Base-by-base conservation (phyloP, 225 moss, liverwort and hornwort genomes). In the Sphagnum tenellum region DNA sequence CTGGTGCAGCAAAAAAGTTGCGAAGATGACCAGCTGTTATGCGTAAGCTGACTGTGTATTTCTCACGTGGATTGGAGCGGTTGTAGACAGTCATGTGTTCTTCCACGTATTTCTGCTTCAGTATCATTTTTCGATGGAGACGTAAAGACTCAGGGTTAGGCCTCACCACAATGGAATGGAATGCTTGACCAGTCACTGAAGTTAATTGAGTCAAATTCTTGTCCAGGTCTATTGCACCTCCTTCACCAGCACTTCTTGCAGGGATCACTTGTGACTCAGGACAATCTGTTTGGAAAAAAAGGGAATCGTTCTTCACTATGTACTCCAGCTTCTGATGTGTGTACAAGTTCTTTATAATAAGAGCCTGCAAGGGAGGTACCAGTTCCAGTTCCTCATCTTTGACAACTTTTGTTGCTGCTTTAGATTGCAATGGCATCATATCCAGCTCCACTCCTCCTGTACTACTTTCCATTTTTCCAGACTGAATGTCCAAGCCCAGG, bases 41-140 rank as follows among this genome's bases (percentile, higher is more conserved):
- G 55, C 90, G 88, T 78, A 94, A 86, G 77, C 93, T 88, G 55
- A 94, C 90, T 58, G 88, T 94, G 9, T 90, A 94, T 72, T 88
- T 94, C 75, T 94, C 93, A 52, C 78, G 86, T 58, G 84, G 79
- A 72, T 94, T 90, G 55, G 78, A 90, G 57, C 81, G 86, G 64
- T 94, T 94, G 73, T 94, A 94, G 57, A 94, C 83, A 59, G 90
- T 88, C 57, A 94, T 69, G 64, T 94, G 93, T 81, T 94, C 93
- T 72, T 94, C 93, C 46, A 90, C 77, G 56, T 94, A 94, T 73
- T 94, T 94, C 76, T 94, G 90, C 74, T 90, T 90, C 75, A 94
- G 74, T 51, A 90, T 79, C 67, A 79, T 90, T 59, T 85, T 82
- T 63, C 79, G 77, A 65, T 88, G 76, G 5, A 71, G 75, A 14